Evolutionary conservation across 371 early-diverging fungal genomes (phyloP), one percentile per base, ranked within the genome.

Genomic region (Conidiobolus incongruus): DNA sequence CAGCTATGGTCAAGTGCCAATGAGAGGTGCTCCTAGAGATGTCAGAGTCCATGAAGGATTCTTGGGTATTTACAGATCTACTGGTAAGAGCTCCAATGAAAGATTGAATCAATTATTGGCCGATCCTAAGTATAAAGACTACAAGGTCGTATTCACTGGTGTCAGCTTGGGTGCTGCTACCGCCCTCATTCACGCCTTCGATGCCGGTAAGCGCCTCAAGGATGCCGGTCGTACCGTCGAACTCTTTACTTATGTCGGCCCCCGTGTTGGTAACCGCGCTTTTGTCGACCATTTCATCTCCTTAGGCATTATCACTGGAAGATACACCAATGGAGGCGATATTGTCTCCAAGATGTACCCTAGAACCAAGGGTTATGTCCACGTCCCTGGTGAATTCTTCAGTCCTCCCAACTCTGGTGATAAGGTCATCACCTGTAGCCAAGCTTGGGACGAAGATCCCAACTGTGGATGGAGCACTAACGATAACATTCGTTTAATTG

Each of bases 381-480:
- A 35, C 36, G 13, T 20, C 36, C 16, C 16, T 7, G 19, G 13
- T 19, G 36, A 35, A 35, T 35, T 6, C 36, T 35, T 35, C 36
- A 15, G 15, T 19, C 19, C 11, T 20, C 4, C 4, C 4, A 4
- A 4, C 6, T 7, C 15, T 15, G 10, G 17, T 21, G 21, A 4
- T 29, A 20, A 30, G n/a, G 28, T 40, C 4, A n/a, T 11, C 12
- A 10, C 7, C 4, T 40, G 40, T 17, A n/a, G 15, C 29, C 40
- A 40, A 29, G 13, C 7, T n/a, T 40, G 28, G 7, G 40, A 40
- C 15, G 40, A 40, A 40, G 40, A 40, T 28, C 40, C 40, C 3
- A 40, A 23, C 30, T 40, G 40, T 28, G 26, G 29, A 6, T 30
- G 15, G 13, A 30, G 30, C n/a, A n/a, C n/a, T n/a, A n/a, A n/a